Conservation (phyloP, 2,329 filamentous ascomycete genomes). For the Fusarium setosum region DNA sequence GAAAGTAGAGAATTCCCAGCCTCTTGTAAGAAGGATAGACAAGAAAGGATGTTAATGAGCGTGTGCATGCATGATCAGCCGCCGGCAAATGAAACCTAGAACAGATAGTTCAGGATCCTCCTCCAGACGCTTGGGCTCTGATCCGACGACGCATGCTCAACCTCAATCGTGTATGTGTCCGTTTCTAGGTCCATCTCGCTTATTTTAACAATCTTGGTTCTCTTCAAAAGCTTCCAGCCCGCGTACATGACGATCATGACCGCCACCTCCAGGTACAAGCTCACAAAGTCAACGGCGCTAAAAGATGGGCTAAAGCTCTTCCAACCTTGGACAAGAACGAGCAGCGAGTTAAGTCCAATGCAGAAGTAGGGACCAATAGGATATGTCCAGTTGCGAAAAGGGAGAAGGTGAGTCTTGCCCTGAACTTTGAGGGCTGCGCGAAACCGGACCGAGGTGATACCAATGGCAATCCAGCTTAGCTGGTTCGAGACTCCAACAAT, state of each 20-base stretch:
- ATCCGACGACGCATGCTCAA: too few relatives aligned
- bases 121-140: too few relatives aligned
- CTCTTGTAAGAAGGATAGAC: too few relatives aligned
- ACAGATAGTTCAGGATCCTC: too few relatives aligned
- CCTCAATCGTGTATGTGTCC: slow-evolving; percentile 66
- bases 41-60: too few relatives aligned
- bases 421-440: slow-evolving; percentile 66
- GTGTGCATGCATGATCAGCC: too few relatives aligned
- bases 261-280: slow-evolving; percentile 71
- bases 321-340: slow-evolving; percentile 74
- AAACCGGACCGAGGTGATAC: slow-evolving; percentile 74
- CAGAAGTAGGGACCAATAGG: slow-evolving; percentile 69
- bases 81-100: too few relatives aligned
- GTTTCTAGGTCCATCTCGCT: slow-evolving; percentile 73
- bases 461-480: slow-evolving; percentile 73
- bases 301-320: slow-evolving; percentile 70
- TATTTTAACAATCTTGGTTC: slow-evolving; percentile 66
- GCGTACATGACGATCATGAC: slow-evolving; percentile 72
- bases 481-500: slow-evolving; percentile 77
- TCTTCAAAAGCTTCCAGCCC: slow-evolving; percentile 78
- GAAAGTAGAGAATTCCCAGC: too few relatives aligned
- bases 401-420: slow-evolving; percentile 69
- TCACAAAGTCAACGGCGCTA: slow-evolving; percentile 69
- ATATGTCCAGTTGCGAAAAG: slow-evolving; percentile 76
- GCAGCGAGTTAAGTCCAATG: slow-evolving; percentile 66